A percentile compares a stretch with the other conserved stretches of the same genome.
Evolutionary conservation across 1,284 basidiomycete genomes (phyloP).

Genomic region (Sporisorium graminicola): DNA sequence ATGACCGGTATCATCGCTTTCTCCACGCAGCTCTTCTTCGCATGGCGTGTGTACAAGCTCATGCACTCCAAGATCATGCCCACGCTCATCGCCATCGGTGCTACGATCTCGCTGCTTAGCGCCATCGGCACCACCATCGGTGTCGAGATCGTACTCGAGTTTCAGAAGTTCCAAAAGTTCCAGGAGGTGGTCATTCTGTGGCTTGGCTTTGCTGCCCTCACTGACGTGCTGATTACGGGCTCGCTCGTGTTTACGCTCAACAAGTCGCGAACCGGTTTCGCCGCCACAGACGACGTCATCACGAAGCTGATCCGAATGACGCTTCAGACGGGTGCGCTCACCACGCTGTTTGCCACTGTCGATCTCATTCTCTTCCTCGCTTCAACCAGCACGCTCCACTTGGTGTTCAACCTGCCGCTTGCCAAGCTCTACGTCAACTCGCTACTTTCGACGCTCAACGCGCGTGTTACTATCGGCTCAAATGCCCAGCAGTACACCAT

Average conservation of each 20-base stretch:
- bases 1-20: constrained; percentile 62
- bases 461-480: constrained; percentile 46
- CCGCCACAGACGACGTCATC: constrained; percentile 65
- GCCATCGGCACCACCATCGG: constrained; percentile 61
- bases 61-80: constrained; percentile 57
- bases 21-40: constrained; percentile 64
- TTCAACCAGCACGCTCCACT: constrained; percentile 57
- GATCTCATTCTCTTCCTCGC: constrained; percentile 62
- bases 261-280: constrained; percentile 63
- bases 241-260: constrained; percentile 60
- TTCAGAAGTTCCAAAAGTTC: constrained; percentile 61
- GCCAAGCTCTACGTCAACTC: constrained; percentile 68
- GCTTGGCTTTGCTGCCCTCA: constrained; percentile 60
- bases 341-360: constrained; percentile 57
- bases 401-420: constrained; percentile 65
- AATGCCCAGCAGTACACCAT: constrained; percentile 45
- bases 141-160: constrained; percentile 56
- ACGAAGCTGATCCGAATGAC: constrained; percentile 63
- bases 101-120: constrained; percentile 48
- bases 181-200: constrained; percentile 65
- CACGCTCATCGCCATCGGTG: constrained; percentile 42
- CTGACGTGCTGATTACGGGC: constrained; percentile 60
- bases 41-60: constrained; percentile 63
- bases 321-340: constrained; percentile 64
- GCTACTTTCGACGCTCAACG: constrained; percentile 65